Conservation (phyloP, 2,329 filamentous ascomycete species). For the Ceratocystis variospora region DNA sequence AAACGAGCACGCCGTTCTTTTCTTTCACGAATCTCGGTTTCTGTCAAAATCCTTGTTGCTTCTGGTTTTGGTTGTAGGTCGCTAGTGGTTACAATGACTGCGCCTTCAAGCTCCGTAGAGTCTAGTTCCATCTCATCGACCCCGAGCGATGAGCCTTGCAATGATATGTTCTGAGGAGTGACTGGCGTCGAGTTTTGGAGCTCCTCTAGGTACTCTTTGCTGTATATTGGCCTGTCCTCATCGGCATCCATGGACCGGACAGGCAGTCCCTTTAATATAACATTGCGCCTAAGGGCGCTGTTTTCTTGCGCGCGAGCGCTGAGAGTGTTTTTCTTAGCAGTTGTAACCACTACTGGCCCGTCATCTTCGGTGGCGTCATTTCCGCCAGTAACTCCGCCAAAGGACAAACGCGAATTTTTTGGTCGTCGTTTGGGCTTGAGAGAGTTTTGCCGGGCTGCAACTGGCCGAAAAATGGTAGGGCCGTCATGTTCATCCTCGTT, state of each 20-base stretch:
- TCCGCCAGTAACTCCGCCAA: slow-evolving; percentile 43
- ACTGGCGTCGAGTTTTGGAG: slow-evolving; percentile 75
- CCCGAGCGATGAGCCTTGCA: slow-evolving; percentile 28
- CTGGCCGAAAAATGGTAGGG: slow-evolving; percentile 38
- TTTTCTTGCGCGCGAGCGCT: slow-evolving; percentile 53
- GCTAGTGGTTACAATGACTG: slow-evolving; percentile 45
- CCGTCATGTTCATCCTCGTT: slow-evolving; percentile 34
- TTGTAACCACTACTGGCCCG: slow-evolving; percentile 39
- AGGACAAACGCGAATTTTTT: slow-evolving; percentile 55
- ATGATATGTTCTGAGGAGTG: slow-evolving; percentile 53
- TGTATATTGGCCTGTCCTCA: slow-evolving; percentile 65
- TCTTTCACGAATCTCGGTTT: slow-evolving; percentile 77
- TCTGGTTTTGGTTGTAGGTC: slow-evolving; percentile 25
- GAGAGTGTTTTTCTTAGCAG: slow-evolving; percentile 51
- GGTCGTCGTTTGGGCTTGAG: slow-evolving; percentile 55
- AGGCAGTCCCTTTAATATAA: slow-evolving; percentile 38
- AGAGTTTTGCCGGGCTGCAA: slow-evolving; percentile 34
- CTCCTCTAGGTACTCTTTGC: slow-evolving; percentile 72
- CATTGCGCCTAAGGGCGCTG: slow-evolving; percentile 44
- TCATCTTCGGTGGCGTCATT: slow-evolving; percentile 41
- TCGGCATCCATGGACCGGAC: slow-evolving; percentile 44
- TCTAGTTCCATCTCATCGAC: slow-evolving; percentile 43
- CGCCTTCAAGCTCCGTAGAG: slow-evolving; percentile 47
- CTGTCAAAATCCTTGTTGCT: slow-evolving; percentile 52
- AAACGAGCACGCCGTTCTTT: slow-evolving; percentile 77